Evolutionary conservation across 805 yeast genomes (phyloP), one percentile per base, ranked within the genome.

Genomic region (Torulaspora gathmanii): DNA sequence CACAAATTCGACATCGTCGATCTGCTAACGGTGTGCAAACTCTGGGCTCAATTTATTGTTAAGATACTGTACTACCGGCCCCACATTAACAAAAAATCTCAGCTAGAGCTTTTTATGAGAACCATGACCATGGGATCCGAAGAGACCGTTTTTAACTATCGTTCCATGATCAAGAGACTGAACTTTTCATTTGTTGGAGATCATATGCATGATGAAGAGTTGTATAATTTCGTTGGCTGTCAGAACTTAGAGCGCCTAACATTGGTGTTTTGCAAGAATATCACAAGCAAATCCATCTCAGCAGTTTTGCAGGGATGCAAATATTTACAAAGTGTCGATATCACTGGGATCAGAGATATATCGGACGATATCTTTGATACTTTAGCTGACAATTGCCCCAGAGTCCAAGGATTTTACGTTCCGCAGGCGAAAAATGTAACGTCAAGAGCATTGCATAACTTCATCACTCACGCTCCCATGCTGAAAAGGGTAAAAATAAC

Each of bases 1-100:
- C 73, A 83, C 33, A 78, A 75, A 52, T 59, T 74, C 3, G 89
- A 83, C 55, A 68, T 82, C 47, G 79, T 78, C 22, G 71, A 79
- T 11, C 65, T 83, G 17, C 68, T 87, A 50, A 72, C 87, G 1
- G 90, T 87, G 6, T 89, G 95, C 65, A 80, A 79, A 55, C 76
- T 80, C 49, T 89, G 95, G 84, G 85, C 89, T 9, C 77, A 79
- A 53, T 70, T 86, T 33, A 80, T 86, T 11, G 80, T 88, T 9
- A 95, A 86, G 56, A 72, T 83, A 33, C 69, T 90, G 25, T 90
- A 96, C 95, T 86, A 86, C 60, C 77, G 98, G 47, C 96, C 97
- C 3, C 76, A 77, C 49, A 74, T 89, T 40, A 69, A 75, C 38
- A 67, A 70, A 35, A 78, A 87, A 34, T 75, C 83, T 74, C 69